Base-by-base conservation (phyloP, 164 flowering plant genomes). In the Piper longum region DNA sequence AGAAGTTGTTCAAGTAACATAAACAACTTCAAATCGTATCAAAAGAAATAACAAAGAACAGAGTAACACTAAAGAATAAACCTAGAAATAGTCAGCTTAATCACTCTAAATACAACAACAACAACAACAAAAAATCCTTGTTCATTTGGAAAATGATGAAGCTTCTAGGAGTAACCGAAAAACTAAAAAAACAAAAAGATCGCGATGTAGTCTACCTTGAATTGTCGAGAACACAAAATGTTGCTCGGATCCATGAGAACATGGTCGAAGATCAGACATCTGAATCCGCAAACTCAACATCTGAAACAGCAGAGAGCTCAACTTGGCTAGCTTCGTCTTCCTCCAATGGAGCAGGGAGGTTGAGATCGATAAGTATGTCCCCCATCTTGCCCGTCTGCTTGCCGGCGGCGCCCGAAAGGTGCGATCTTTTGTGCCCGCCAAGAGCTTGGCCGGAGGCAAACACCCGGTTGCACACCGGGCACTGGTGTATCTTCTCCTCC, bases 381-480 rank as follows among this genome's bases (percentile, higher is more conserved):
- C 72, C 72, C 57, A 67, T 59, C 67, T 73, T 83, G 60, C 43
- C 3, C 18, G 73, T 18, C 45, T 48, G 26, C 16, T 75, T 11
- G 9, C 63, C 40, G 1, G 63, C 26, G 52, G 61, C 18, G 42
- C 57, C 76, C 41, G 69, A 68, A 7, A 73, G 67, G 63, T 91
- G 98, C 6, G 91, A 78, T 75, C 98, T 76, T 65, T 91, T 91
- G 64, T 91, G 98, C 3, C 98, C 98, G 14, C 98, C 98, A 2
- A 91, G 83, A 0, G 98, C 98, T 71, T 91, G 98, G 1, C 96
- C 96, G 4, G 95, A 82, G 2, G 79, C 60, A 52, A 91, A 91
- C 1, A 82, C 80, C 75, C 85, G 76, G 65, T 72, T 75, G 71
- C 98, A 91, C 60, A 83, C 76, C 0, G 88, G 93, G 65, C 96